Evolutionary conservation across 129 eudicot species (phyloP), one percentile per base, ranked within the genome.

Genomic region (Saposhnikovia divaricata): DNA sequence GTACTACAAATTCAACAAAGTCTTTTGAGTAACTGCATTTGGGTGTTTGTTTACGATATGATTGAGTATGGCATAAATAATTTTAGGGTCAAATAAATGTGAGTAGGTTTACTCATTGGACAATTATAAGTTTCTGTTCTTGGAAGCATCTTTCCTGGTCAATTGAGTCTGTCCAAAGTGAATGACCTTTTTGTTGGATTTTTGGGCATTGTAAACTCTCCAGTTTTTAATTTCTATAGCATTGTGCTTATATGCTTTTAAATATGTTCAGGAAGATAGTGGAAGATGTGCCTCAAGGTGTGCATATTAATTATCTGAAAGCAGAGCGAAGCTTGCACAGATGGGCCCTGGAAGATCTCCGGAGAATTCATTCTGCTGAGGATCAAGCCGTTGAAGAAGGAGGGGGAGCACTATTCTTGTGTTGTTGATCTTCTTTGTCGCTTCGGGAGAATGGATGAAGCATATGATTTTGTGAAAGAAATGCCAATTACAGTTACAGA

Each of bases 321-420:
- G 98, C 98, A 80, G 96, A 93, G 82, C 90, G 98, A 84, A 93
- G 98, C 81, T 85, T 93, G 83, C 98, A 93, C 83, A 87, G 93
- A 83, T 93, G 98, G 98, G 97, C 98, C n/a, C 88, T 91, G 78
- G 98, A 91, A 83, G 98, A 93, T 85, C 87, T 91, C 46, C 94
- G 78, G 85, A 90, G 98, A 83, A 93, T 93, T 80, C 98, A 93
- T 84, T 87, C 83, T 74, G 98, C 96, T 77, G 98, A 93, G 86
- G 93, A 93, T 85, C 93, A 89, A 81, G 98, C 98, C 63, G 90
- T 79, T 68, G 96, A 93, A 39, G 98, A 90, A 80, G 98, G 93
- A 55, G 98, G 89, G 77, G 98, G 98, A 61, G 97, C n/a, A n/a
- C n/a, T n/a, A n/a, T n/a, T n/a, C n/a, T n/a, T n/a, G n/a, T n/a